Base-by-base conservation (phyloP, 306 rosid species). In the Vigna trinervia region DNA sequence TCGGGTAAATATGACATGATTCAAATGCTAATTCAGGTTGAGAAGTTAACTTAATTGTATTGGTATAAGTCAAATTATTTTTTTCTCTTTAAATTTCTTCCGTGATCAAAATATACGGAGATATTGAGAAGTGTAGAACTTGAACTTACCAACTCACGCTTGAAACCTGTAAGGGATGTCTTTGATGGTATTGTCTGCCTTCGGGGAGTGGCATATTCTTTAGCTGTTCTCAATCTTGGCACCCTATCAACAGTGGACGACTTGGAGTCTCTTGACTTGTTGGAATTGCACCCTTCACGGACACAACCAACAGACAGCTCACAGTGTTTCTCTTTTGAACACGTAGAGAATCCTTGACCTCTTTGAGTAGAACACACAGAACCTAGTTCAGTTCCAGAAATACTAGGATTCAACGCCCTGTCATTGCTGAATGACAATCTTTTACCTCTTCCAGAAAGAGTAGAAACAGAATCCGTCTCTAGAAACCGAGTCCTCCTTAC, bases 351-450 rank as follows among this genome's bases (percentile, higher is more conserved):
- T 85, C 85, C 73, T 75, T 80, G 77, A 23, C 65, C 74, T 78
- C 87, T 90, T 76, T 76, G 90, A 23, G 88, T 83, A 71, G 91
- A 92, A 82, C 90, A 80, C 71, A 80, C 13, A 59, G 88, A 89
- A 79, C 86, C 91, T 65, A 43, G 81, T 62, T 92, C 93, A 75
- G 89, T 87, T 83, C 90, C 96, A 61, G 96, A 90, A 46, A 90
- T 67, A 50, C 90, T 92, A 69, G 97, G 98, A 89, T 90, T 95
- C 84, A 87, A 80, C 43, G 91, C 86, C 86, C 97, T 84, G 56
- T 92, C 91, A 50, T 92, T 89, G 88, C 87, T 87, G 67, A 88
- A 86, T 10, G 93, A 89, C 79, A 77, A 84, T 39, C 87, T 80
- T 79, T 81, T 95, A 38, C 82, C 90, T 77, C 85, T 79, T 66